Base-by-base conservation (phyloP, 805 yeast genomes). In the Myxozyma lipomycoides region DNA sequence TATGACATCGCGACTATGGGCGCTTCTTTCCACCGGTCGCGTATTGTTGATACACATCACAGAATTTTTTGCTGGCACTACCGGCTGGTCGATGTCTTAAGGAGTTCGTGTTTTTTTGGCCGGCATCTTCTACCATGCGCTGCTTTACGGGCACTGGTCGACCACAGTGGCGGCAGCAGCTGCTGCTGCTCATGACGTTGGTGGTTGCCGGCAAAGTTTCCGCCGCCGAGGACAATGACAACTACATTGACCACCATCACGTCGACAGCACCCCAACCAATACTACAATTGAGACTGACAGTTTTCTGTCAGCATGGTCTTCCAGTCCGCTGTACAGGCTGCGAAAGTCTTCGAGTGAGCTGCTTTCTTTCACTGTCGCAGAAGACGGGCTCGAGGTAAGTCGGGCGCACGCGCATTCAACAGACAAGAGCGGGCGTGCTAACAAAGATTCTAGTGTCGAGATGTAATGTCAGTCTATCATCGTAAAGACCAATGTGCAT, bases 401-500 rank as follows among this genome's bases (percentile, higher is more conserved):
- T 28, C 3, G 15, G 2, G n/a, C 19, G 12, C 32, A 7, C 32
- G 32, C 12, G 12, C 32, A 12, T 28, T 12, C 32, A 12, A 28
- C 32, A 12, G 32, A 7, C 12, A 28, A 9, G 32, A 12, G 12
- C 7, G 32, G 12, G 12, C 12, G 12, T 28, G 7, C 32, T 28
- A 28, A 28, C 32, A 28, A 9, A 9, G 12, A 7, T 12, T 28
- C 32, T 12, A 53, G 56, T 54, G 58, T 44, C 35, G 25, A 21
- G 58, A 51, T 23, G 59, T 55, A 7, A 30, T 18, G 32, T 24
- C 38, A 3, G 58, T 35, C 17, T 7, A 10, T 6, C 32, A 28
- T 12, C 12, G 19, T 7, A 22, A 24, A 4, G 53, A 59, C 35
- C 56, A 59, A 40, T 60, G 63, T 41, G 53, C 46, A 3, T 60